Base-by-base conservation (phyloP, 352 stramenopile genomes). In the Phytophthora aleatoria region DNA sequence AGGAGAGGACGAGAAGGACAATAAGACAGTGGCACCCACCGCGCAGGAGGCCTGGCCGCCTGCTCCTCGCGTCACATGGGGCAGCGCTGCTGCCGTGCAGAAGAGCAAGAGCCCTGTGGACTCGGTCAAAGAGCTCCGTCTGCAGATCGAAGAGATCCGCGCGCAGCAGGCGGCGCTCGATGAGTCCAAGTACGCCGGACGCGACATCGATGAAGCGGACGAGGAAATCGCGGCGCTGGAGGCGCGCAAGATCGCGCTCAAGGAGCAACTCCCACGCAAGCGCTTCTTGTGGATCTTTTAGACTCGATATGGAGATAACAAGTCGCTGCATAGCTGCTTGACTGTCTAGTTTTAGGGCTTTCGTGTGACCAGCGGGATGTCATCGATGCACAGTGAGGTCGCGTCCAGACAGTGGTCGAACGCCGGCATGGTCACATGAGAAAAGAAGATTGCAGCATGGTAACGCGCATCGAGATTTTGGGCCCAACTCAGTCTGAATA, bases 261-360 rank as follows among this genome's bases (percentile, higher is more conserved):
- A 90, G 77, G 67, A 77, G 38, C 70, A 79, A 52, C 67, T 95
- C 52, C 86, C 86, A 39, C 86, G 81, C 60, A 92, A 90, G 67
- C 81, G 83, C 50, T 92, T 92, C 53, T 55, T 92, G 39, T 89
- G 75, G 67, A 91, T 95, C 57, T 92, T 95, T 69, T 95, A 86
- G 67, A 61, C 8, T 28, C 15, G 35, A 45, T 26, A 26, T 54
- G 28, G 15, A 49, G 26, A 38, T 45, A 57, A 47, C 48, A 57
- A 58, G 48, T 58, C 55, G 44, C 39, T 15, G 11, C 39, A 20
- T 20, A 20, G 20, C 5, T 39, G 9, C 1, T 20, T 47, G 5
- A 5, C 24, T 47, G 41, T 9, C 35, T 15, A n/a, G 5, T 3
- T 39, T 11, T 39, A 3, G 28, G 2, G 5, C 10, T 39, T 38